phyloP scores from a whole-genome alignment of 768 basidiomycete species.

The Auriscalpium vulgare region DNA sequence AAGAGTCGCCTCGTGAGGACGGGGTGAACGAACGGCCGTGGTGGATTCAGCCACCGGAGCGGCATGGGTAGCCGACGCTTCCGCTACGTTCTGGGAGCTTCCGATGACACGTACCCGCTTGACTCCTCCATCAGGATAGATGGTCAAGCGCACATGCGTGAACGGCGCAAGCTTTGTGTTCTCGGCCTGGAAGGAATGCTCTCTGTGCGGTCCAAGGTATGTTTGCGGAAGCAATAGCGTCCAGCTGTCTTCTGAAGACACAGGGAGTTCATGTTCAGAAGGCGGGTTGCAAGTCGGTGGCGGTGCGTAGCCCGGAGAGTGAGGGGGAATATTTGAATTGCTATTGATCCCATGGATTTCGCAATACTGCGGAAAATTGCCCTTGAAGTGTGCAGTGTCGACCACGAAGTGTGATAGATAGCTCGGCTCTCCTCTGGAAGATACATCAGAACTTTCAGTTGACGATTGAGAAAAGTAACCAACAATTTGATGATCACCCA shows the following conservation, averaged over 20 bases:
- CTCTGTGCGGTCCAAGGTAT: slow-evolving; percentile 81
- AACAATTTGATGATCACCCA: slow-evolving; percentile 89
- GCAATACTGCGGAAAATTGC: slow-evolving; percentile 88
- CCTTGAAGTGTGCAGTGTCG: slow-evolving; percentile 93
- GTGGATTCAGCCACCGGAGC: not conserved
- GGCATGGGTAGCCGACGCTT: not conserved
- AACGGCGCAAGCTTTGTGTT: slow-evolving; percentile 49
- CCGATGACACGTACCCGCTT: slow-evolving; percentile 88
- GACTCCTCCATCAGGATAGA: slow-evolving; percentile 91
- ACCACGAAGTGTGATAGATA: slow-evolving; percentile 73
- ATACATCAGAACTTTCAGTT: not conserved
- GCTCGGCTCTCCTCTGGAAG: slow-evolving; percentile 61
- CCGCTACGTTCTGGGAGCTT: slow-evolving; percentile 31
- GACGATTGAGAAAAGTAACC: slow-evolving; percentile 22
- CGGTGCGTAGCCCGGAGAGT: slow-evolving; percentile 8
- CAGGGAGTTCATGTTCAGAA: slow-evolving; percentile 20
- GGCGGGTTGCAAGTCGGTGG: slow-evolving; percentile 10
- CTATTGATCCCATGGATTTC: slow-evolving; percentile 58
- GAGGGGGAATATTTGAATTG: slow-evolving; percentile 25
- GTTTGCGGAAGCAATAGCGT: slow-evolving; percentile 62
- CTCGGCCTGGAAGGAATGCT: slow-evolving; percentile 83
- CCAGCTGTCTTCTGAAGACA: slow-evolving; percentile 49
- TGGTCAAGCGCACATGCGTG: slow-evolving; percentile 83
- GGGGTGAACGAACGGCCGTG: not conserved
- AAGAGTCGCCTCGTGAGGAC: not conserved